Evolutionary conservation across 2,329 filamentous ascomycete genomes (phyloP).

Genomic region (Cladosporium sp.): DNA sequence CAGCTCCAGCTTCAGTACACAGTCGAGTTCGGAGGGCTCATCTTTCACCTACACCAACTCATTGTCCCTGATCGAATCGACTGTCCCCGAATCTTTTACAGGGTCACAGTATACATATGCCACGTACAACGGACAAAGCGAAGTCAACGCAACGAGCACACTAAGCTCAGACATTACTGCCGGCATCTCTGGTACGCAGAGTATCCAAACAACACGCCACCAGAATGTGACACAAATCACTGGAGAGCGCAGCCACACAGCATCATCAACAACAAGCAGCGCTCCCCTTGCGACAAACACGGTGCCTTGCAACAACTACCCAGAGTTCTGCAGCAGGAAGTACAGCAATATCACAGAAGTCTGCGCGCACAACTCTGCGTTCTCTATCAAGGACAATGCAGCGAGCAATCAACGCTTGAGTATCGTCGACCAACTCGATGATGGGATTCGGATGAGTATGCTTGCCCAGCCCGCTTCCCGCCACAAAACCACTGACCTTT

Average conservation of each 20-base stretch:
- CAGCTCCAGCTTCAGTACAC: not conserved
- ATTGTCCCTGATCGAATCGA: not conserved
- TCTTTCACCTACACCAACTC: slow-evolving; percentile 31
- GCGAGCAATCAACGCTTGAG: slow-evolving; percentile 72
- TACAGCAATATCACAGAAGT: slow-evolving; percentile 83
- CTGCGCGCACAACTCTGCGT: slow-evolving; percentile 79
- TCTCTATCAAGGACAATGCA: slow-evolving; percentile 67
- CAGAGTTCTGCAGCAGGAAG: slow-evolving; percentile 72
- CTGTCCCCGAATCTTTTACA: slow-evolving; percentile 20
- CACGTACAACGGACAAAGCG: slow-evolving; percentile 27
- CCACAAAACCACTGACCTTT: not conserved
- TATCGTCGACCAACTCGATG: slow-evolving; percentile 72
- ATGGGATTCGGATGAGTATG: slow-evolving; percentile 65
- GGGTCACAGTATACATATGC: slow-evolving; percentile 33
- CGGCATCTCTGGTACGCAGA: slow-evolving; percentile 26
- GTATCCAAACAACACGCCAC: slow-evolving; percentile 11
- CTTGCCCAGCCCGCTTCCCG: slow-evolving; percentile 3
- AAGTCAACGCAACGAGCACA: slow-evolving; percentile 33
- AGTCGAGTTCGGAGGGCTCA: slow-evolving; percentile 1
- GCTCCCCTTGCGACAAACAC: slow-evolving; percentile 62
- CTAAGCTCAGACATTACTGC: slow-evolving; percentile 26
- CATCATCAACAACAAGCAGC: slow-evolving; percentile 32
- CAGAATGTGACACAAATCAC: not conserved
- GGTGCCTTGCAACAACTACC: slow-evolving; percentile 70
- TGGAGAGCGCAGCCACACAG: slow-evolving; percentile 24